Conservation (phyloP, 2,329 filamentous ascomycete genomes). For the Paraphoma chrysanthemicola region DNA sequence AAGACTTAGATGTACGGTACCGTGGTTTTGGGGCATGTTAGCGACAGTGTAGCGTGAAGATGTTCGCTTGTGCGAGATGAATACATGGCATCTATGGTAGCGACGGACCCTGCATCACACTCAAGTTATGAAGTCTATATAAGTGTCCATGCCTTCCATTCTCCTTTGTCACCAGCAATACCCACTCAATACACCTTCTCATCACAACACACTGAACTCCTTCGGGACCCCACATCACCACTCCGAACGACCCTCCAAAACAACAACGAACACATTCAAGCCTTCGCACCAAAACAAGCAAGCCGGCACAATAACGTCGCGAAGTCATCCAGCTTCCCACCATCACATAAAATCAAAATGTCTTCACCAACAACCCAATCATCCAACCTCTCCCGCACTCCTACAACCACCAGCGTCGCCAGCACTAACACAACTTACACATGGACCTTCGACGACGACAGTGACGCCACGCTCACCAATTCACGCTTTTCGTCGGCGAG, state of each 20-base stretch:
- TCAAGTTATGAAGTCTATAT: not conserved
- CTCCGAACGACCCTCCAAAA: not conserved
- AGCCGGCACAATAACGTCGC: no score
- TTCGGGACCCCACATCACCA: not conserved
- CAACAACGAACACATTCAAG: not conserved
- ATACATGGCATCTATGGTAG: not conserved
- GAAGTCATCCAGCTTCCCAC: not conserved
- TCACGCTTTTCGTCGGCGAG: not conserved
- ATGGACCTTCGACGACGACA: no score
- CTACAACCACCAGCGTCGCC: not conserved
- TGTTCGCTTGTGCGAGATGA: no score
- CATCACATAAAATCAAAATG: not conserved
- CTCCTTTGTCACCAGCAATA: not conserved
- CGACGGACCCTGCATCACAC: not conserved
- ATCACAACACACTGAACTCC: no score
- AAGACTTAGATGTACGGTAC: not conserved
- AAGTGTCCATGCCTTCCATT: not conserved
- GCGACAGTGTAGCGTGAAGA: no score
- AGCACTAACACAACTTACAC: not conserved
- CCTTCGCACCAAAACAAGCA: not conserved
- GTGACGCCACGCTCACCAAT: not conserved
- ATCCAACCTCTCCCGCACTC: not conserved
- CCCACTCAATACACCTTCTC: not conserved
- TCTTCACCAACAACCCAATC: no score
- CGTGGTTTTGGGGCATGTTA: no score